Base-by-base conservation (phyloP, 352 stramenopile species). In the Phytophthora pluvialis region DNA sequence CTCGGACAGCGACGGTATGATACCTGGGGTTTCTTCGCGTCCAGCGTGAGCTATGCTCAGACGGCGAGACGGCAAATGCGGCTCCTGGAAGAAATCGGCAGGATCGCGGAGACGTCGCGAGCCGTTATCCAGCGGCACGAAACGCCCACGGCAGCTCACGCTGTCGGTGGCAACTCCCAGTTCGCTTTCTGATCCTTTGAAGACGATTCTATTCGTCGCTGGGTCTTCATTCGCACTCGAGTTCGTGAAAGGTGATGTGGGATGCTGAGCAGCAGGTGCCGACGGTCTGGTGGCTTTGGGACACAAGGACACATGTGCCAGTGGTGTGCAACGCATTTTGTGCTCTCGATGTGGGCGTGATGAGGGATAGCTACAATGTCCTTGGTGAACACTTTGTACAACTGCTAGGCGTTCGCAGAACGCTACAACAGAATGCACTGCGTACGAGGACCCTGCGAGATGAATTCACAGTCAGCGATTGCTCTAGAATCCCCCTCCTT, bases 351-450 rank as follows among this genome's bases (percentile, higher is more conserved):
- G 40, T 51, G 29, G 53, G 69, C 59, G 3, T 69, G 65, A 35
- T 73, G 65, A 2, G 25, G 51, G 21, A 73, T 47, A 16, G 61
- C 55, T n/a, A 44, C 18, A 12, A 69, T 36, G 25, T 69, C 52
- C 38, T 69, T 69, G 39, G 65, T 15, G 33, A 65, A 61, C 9
- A 64, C 21, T 21, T 69, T 69, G 35, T 56, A 60, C 18, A 39
- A 38, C 15, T 61, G 46, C 21, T 50, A 15, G 16, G 12, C 13
- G 10, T 12, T 74, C 46, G 21, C 64, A 67, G 43, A 74, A 74
- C 18, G 40, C 64, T 15, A 71, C 50, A 5, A 55, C 59, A 4
- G 70, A 74, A 29, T 64, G 53, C 13, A 74, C 26, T 0, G 25
- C 11, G 18, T 56, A 72, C 3, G 33, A 32, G 11, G 9, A 9